Conservation (phyloP, 768 basidiomycete species). For the Suillus plorans region DNA sequence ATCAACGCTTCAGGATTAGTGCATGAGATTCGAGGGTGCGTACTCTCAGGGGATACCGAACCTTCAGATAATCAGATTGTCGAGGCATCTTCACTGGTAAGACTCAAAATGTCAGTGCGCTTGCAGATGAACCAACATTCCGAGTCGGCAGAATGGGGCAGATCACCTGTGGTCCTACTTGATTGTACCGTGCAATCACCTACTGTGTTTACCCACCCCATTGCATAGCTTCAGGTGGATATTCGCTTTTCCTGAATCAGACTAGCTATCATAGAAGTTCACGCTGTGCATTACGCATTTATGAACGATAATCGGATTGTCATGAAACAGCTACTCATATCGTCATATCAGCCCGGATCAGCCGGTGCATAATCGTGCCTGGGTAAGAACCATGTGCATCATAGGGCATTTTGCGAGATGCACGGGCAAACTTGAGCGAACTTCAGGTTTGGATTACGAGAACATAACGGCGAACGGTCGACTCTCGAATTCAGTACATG, state of each 20-base stretch:
- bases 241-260: background rate
- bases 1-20: slow-evolving; percentile 2
- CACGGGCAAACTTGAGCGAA: background rate
- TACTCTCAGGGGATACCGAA: background rate
- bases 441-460: background rate
- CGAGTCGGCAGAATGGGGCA: background rate
- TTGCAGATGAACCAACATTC: background rate
- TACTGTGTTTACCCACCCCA: background rate
- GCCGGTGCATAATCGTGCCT: background rate
- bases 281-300: background rate
- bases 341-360: background rate
- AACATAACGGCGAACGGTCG: background rate
- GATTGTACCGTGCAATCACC: background rate
- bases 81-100: background rate
- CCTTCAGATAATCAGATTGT: background rate
- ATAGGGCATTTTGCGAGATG: background rate
- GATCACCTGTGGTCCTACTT: background rate
- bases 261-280: background rate
- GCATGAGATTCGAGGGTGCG: slow-evolving; percentile 29
- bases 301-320: background rate
- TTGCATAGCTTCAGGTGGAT: background rate
- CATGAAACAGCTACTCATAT: background rate
- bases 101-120: background rate
- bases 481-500: background rate
- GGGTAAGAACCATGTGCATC: background rate